Base-by-base conservation (phyloP, 108 stramenopile genomes). In the Nitzschia putrida region DNA sequence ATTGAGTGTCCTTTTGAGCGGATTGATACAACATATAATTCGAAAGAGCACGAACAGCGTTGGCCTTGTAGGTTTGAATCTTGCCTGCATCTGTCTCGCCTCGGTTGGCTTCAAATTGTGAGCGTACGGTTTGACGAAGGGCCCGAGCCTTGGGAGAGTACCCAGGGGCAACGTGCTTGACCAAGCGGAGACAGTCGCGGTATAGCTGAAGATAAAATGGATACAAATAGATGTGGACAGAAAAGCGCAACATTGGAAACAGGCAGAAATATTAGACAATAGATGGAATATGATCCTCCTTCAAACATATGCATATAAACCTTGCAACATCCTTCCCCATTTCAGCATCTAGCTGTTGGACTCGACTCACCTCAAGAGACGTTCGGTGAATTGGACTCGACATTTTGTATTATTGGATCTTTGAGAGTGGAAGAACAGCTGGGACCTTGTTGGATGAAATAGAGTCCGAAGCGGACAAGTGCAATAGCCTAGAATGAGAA, bases 21-120 rank as follows among this genome's bases (percentile, higher is more conserved):
- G 87, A 83, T 70, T 85, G 85, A 68, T 78, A 84, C 59, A 94
- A 42, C 87, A 94, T 85, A 56, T 94, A 94, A 82, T 94, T 94
- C 14, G 87, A 87, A 29, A 94, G 58, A 5, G 90, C 93, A 55
- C 93, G 73, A n/a, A 94, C 71, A 4, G 93, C 93, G 73, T 85
- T 78, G 13, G 86, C 83, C 64, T 90, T 90, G 40, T 73, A 29
- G 5, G 74, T 68, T 69, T 91, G 85, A 68, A 94, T 84, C 53
- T 80, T 61, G 12, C 66, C 49, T 20, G 50, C 56, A 65, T 88
- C 87, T 39, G 64, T 61, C 22, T 73, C 66, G 22, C 64, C 50
- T 37, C 57, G 80, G 76, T 75, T 76, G 22, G 53, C 77, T 24
- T 76, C 71, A 65, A 94, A 94, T 78, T 94, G 79, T 42, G 64